Evolutionary conservation across 345 rosid genomes (phyloP), one percentile per base, ranked within the genome.

Genomic region (Citropsis articulata): DNA sequence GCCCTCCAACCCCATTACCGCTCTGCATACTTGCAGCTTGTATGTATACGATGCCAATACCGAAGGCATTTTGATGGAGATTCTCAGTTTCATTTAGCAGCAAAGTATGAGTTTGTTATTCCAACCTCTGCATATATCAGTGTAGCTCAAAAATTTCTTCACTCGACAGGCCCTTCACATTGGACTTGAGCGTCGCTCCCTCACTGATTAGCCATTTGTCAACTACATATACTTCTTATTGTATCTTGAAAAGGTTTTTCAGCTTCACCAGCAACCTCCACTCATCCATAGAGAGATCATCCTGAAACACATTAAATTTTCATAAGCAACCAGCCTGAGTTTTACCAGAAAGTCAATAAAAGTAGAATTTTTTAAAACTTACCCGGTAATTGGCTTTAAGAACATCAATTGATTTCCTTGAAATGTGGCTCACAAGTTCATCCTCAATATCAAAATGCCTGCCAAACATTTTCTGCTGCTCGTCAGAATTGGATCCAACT

Each of bases 401-500:
- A 36, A 94, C 35, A 83, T 96, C 99, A 40, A 94, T 92, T 16
- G 97, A 92, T 42, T 69, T 89, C 83, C 99, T 88, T 33, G 99
- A 83, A 80, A 96, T 88, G 79, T 84, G 97, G 81, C 99, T 94
- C 71, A 94, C 97, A 65, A 94, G 97, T 83, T 92, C 91, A 82
- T 96, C 98, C 7, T 90, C 94, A 72, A 81, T 45, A 66, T 96
- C 97, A 83, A 94, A 96, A 75, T 96, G 98, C 84, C 97, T 89
- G 38, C 98, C 98, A 83, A 65, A 88, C 98, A 91, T 92, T 81
- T 92, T 96, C 72, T 96, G 99, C 73, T 90, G 92, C 83, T 92
- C 98, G 81, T 96, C 97, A 0, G 92, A 66, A 80, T 88, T 94
- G 56, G 86, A 77, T 67, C 90, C 94, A 69, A 86, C 84, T 31